Evolutionary conservation across 75 land plant genomes (phyloP).

Genomic region (Picea sitchensis): DNA sequence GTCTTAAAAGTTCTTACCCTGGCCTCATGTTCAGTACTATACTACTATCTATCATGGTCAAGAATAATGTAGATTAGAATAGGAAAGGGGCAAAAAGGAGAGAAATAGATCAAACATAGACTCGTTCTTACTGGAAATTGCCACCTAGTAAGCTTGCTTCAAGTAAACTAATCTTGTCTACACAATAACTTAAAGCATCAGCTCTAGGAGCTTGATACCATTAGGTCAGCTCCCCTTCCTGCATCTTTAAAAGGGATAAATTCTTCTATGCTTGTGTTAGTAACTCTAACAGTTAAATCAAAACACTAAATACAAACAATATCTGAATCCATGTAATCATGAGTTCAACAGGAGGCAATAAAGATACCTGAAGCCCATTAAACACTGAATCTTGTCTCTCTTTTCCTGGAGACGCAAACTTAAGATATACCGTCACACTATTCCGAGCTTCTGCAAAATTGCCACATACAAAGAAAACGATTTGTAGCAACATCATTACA

Average conservation of each 20-base stretch:
- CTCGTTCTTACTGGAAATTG: not conserved
- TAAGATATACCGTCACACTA: conserved; percentile 43
- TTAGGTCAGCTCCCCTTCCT: not conserved
- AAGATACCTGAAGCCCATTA: conserved; percentile 87
- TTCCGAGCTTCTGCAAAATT: conserved; percentile 51
- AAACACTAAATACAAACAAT: not conserved
- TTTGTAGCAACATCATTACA: not conserved
- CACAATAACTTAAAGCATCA: not conserved
- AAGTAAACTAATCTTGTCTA: conserved; percentile 3
- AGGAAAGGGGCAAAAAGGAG: not conserved
- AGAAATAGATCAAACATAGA: not conserved
- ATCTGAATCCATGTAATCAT: not conserved
- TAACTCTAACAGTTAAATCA: not conserved
- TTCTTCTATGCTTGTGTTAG: not conserved
- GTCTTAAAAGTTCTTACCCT: not conserved
- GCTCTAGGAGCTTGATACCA: not conserved
- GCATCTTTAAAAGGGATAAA: not conserved
- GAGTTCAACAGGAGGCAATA: not conserved
- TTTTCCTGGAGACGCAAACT: conserved; percentile 94
- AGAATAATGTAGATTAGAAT: not conserved
- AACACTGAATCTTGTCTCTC: conserved; percentile 98
- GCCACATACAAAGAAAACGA: conserved; percentile 6
- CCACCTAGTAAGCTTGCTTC: not conserved
- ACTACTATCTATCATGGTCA: not conserved
- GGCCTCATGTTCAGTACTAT: not conserved